Evolutionary conservation across 345 rosid species (phyloP), one percentile per base, ranked within the genome.

Genomic region (Eucalyptus globulus): DNA sequence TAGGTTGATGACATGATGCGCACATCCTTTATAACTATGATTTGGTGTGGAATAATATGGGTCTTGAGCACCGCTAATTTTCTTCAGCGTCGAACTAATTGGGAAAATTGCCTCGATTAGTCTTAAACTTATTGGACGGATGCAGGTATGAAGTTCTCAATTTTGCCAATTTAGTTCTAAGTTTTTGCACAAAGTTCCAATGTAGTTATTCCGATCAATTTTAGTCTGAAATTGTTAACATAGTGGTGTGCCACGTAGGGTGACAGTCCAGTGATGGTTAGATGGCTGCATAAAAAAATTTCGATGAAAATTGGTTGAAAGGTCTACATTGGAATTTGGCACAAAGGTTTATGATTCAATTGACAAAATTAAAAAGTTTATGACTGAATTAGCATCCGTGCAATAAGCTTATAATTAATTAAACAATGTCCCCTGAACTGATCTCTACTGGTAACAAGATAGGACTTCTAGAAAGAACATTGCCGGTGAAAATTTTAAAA

Each of bases 281-380:
- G 26, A 53, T 0, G 0, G 2, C 58, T 0, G 0, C 26, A 53
- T 53, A 8, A 53, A 4, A 8, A 1, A 0, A 0, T 53, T 53
- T 53, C 0, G 0, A 53, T 21, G 15, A 62, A 62, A 62, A 27
- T 29, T 62, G 3, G 1, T 13, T 0, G 17, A 27, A 62, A 62
- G 16, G 34, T 27, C 8, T 12, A 62, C 4, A 62, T 29, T 62
- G 34, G 0, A 27, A 62, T 27, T 62, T 27, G 7, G 8, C 31
- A 26, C 34, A 29, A 29, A 13, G 0, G 3, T 29, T 62, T 62
- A 62, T 0, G 1, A 62, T 12, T 62, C 17, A 62, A 62, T 62
- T 62, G 1, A 29, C 4, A 27, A 13, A 27, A 62, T 21, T 21
- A 12, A 12, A 60, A 62, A 27, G 0, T 6, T 12, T 62, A 13